These are phyloP conservation scores for Hymenoscyphus fructigenus DNA, from an alignment of 2,329 filamentous ascomycete species.

Conservation along the genomic window DNA sequence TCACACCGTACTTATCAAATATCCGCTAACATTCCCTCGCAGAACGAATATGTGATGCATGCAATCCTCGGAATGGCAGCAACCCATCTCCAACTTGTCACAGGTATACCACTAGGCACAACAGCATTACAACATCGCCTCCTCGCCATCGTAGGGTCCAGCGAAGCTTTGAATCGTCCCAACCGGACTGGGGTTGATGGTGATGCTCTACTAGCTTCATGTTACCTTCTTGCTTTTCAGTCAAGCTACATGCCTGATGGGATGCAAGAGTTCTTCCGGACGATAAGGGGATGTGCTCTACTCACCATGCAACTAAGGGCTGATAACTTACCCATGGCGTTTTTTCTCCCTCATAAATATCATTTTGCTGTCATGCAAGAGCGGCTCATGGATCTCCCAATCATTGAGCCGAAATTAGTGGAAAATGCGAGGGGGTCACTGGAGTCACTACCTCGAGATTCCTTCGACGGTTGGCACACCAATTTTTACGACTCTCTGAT, in stretches of 20 bases:
- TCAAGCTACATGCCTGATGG: slow-evolving; percentile 58
- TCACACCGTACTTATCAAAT: neutral
- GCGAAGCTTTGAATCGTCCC: slow-evolving; percentile 49
- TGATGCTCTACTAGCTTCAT: slow-evolving; percentile 59
- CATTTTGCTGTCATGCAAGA: slow-evolving; percentile 45
- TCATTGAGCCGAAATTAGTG: slow-evolving; percentile 46
- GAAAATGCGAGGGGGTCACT: slow-evolving; percentile 49
- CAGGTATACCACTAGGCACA: slow-evolving; percentile 27
- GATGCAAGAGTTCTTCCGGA: slow-evolving; percentile 60
- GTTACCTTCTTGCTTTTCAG: slow-evolving; percentile 59
- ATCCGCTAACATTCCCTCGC: slow-evolving; percentile 4
- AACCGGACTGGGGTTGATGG: slow-evolving; percentile 50
- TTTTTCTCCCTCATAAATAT: slow-evolving; percentile 45
- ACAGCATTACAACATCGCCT: slow-evolving; percentile 64
- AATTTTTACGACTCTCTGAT: slow-evolving; percentile 48
- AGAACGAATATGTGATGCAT: slow-evolving; percentile 70
- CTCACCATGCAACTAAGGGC: slow-evolving; percentile 54
- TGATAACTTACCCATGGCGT: slow-evolving; percentile 51
- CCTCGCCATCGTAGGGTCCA: slow-evolving; percentile 62
- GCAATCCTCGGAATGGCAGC: slow-evolving; percentile 67
- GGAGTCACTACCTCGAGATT: slow-evolving; percentile 44
- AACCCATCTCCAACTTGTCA: slow-evolving; percentile 60
- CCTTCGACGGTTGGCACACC: slow-evolving; percentile 42
- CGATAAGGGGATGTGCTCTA: slow-evolving; percentile 56
- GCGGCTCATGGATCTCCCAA: slow-evolving; percentile 46